These are phyloP conservation scores for Suillus tomentosus DNA, from an alignment of 768 basidiomycete species.

Conservation along the genomic window DNA sequence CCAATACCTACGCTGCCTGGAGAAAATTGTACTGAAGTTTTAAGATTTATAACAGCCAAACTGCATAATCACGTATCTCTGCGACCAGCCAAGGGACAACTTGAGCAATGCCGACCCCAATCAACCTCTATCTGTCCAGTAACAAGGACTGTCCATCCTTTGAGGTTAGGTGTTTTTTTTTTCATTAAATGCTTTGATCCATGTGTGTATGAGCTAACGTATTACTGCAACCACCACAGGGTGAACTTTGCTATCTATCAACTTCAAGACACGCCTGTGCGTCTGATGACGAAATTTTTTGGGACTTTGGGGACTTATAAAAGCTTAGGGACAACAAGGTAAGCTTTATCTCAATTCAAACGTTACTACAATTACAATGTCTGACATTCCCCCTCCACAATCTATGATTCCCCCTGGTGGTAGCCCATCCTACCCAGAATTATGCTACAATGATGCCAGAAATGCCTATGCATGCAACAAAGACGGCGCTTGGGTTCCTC, in stretches of 20 bases:
- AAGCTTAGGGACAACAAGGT: neutral
- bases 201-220: neutral
- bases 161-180: neutral
- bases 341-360: too few species aligned
- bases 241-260: neutral
- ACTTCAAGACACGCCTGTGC: neutral
- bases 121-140: neutral
- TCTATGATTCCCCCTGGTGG: too few species aligned
- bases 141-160: neutral
- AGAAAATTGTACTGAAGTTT: neutral
- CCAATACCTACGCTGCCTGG: neutral
- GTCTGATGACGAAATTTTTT: neutral
- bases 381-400: too few species aligned
- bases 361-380: too few species aligned
- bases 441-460: too few species aligned
- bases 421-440: too few species aligned
- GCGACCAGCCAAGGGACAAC: neutral
- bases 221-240: neutral
- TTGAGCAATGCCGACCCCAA: neutral
- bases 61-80: neutral
- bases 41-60: neutral
- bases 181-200: neutral
- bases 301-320: neutral
- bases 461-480: too few species aligned
- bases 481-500: too few species aligned